A percentile compares a stretch with the other conserved stretches of the same genome.
Evolutionary conservation across 768 basidiomycete genomes (phyloP).

Genomic region (Leccinum olivaceopallidum): DNA sequence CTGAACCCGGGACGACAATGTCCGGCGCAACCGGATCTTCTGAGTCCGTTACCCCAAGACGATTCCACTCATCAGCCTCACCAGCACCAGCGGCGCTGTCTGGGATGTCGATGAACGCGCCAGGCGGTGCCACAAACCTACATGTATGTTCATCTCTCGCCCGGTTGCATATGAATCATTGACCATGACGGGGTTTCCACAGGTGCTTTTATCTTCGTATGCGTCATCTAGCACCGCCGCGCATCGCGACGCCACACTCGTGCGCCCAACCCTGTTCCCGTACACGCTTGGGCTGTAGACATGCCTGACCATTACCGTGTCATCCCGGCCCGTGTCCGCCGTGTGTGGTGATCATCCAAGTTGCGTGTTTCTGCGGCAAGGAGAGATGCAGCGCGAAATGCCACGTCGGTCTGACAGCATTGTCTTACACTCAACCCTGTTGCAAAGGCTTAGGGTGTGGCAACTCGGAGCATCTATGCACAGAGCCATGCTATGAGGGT

Average conservation of each 20-base stretch:
- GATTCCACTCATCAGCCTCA: no score
- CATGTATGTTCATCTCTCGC: conserved; percentile 39
- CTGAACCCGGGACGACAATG: no score
- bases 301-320: conserved; percentile 82
- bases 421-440: conserved; percentile 42
- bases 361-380: conserved; percentile 78
- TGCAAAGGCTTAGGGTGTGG: conserved; percentile 58
- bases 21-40: no score
- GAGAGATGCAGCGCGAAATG: conserved; percentile 36
- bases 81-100: conserved; percentile 64
- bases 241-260: conserved; percentile 74
- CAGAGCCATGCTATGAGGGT: conserved; percentile 72
- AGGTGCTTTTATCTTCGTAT: conserved; percentile 86
- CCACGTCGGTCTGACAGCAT: conserved; percentile 48
- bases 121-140: conserved; percentile 64
- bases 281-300: conserved; percentile 59
- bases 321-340: conserved; percentile 98
- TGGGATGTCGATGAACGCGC: conserved; percentile 87
- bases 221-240: conserved; percentile 68
- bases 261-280: conserved; percentile 73
- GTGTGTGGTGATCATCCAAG: conserved; percentile 75
- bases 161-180: neutral
- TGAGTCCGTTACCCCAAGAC: no score
- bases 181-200: neutral
- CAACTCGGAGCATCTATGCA: conserved; percentile 64